Evolutionary conservation across 2,329 filamentous ascomycete species (phyloP).

Genomic region (Paracamarosporium sp.): DNA sequence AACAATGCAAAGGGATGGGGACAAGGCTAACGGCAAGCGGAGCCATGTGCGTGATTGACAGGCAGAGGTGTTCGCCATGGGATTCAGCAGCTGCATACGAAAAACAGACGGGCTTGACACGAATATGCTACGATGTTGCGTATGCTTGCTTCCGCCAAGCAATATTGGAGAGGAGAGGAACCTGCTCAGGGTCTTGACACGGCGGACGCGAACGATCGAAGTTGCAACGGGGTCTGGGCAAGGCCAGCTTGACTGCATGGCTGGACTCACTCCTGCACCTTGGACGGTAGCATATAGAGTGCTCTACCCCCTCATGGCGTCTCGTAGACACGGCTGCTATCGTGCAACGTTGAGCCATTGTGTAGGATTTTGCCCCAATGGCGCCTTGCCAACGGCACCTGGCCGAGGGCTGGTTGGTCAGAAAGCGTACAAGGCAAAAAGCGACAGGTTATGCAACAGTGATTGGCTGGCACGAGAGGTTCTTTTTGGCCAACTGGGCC

Average conservation of each 20-base stretch:
- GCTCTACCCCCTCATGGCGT: neutral
- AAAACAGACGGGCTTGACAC: neutral
- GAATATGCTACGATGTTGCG: neutral
- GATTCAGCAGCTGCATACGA: neutral
- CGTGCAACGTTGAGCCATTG: neutral
- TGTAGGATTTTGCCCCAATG: neutral
- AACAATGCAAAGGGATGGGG: neutral
- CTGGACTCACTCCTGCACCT: neutral
- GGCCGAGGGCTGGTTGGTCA: neutral
- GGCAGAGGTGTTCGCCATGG: neutral
- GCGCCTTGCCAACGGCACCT: constrained; percentile 1
- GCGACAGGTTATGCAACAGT: neutral
- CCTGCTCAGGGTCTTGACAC: neutral
- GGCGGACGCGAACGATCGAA: neutral
- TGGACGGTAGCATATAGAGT: neutral
- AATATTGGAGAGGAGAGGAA: constrained; percentile 1
- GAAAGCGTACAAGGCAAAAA: neutral
- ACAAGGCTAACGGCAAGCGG: neutral
- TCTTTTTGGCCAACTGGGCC: neutral
- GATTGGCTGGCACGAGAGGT: neutral
- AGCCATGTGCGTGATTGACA: constrained; percentile 2
- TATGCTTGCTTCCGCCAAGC: constrained; percentile 2
- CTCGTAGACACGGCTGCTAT: neutral
- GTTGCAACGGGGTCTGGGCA: neutral
- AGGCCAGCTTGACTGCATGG: neutral